These are phyloP conservation scores for Sclerotinia spermophila DNA, from an alignment of 2,329 filamentous ascomycete species.

Conservation along the genomic window DNA sequence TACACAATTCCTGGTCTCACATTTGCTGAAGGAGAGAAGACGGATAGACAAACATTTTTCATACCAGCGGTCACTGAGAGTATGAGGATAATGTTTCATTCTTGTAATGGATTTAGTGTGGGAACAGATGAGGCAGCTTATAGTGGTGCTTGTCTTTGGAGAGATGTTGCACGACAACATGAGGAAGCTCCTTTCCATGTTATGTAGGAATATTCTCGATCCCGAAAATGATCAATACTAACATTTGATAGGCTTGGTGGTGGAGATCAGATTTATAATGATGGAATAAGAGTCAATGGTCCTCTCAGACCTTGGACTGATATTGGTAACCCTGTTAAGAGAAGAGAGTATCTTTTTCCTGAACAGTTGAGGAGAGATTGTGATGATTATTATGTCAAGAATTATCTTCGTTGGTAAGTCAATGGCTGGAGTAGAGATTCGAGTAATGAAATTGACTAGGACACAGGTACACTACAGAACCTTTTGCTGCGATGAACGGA, in stretches of 20 bases:
- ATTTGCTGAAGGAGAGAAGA: constrained; percentile 55
- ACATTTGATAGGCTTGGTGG: constrained; percentile 67
- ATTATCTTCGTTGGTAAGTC: constrained; percentile 71
- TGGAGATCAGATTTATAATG: constrained; percentile 96
- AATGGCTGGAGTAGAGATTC: constrained; percentile 41
- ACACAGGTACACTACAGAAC: constrained; percentile 70
- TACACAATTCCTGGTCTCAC: constrained; percentile 68
- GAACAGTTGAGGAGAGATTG: constrained; percentile 76
- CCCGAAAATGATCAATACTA: constrained; percentile 17
- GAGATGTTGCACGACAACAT: constrained; percentile 84
- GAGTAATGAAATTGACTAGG: constrained; percentile 44
- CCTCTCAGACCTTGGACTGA: constrained; percentile 79
- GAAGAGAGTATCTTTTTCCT: constrained; percentile 73
- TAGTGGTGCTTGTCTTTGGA: constrained; percentile 91
- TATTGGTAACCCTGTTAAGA: constrained; percentile 78
- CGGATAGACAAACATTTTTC: constrained; percentile 69
- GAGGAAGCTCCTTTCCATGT: constrained; percentile 83
- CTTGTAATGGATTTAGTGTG: constrained; percentile 93
- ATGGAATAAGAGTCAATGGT: constrained; percentile 80
- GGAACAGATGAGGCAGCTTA: constrained; percentile 81
- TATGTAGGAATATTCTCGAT: constrained; percentile 60
- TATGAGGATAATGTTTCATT: constrained; percentile 99
- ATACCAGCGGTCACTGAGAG: constrained; percentile 77
- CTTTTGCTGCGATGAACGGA: constrained; percentile 81
- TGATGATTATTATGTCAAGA: constrained; percentile 86